Conservation (phyloP, 805 yeast genomes). For the Blastobotrys parvus region DNA sequence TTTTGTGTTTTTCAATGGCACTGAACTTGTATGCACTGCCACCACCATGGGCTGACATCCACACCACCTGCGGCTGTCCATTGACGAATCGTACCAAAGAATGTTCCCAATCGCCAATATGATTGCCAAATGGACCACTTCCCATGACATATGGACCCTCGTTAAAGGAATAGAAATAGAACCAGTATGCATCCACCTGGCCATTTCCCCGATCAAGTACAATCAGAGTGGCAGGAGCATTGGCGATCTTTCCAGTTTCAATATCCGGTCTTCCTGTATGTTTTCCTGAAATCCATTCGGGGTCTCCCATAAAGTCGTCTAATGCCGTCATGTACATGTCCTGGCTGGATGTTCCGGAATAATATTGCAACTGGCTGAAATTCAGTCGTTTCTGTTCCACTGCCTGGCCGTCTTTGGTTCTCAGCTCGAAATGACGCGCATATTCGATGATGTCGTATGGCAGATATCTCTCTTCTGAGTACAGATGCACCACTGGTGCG, state of each 20-base stretch:
- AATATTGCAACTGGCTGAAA: constrained; percentile 24
- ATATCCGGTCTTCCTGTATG: constrained; percentile 54
- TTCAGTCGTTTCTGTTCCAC: constrained; percentile 16
- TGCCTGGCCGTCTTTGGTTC: constrained; percentile 41
- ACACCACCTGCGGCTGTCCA: constrained; percentile 72
- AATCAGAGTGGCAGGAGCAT: constrained; percentile 74
- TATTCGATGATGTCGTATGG: constrained; percentile 74
- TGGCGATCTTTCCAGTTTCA: constrained; percentile 57
- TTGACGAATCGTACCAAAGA: constrained; percentile 74
- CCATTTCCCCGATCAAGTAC: constrained; percentile 92
- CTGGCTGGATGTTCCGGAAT: constrained; percentile 1
- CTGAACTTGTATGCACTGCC: constrained; percentile 80
- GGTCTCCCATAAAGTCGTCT: constrained; percentile 61
- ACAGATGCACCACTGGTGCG: constrained; percentile 71
- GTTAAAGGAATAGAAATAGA: constrained; percentile 88
- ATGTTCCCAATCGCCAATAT: constrained; percentile 98
- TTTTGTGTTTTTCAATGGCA: constrained; percentile 59
- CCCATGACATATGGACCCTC: constrained; percentile 98
- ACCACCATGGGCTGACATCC: constrained; percentile 99
- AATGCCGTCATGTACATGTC: constrained; percentile 54
- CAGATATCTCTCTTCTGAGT: constrained; percentile 78
- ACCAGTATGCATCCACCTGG: constrained; percentile 94
- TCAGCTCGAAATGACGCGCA: constrained; percentile 57
- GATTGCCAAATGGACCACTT: constrained; percentile 93
- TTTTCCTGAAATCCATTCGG: constrained; percentile 79